Percentiles rank a stretch among this genome's conserved stretches.
Evolutionary conservation across 768 basidiomycete genomes (phyloP).

Genomic region (Lentinula sp.): DNA sequence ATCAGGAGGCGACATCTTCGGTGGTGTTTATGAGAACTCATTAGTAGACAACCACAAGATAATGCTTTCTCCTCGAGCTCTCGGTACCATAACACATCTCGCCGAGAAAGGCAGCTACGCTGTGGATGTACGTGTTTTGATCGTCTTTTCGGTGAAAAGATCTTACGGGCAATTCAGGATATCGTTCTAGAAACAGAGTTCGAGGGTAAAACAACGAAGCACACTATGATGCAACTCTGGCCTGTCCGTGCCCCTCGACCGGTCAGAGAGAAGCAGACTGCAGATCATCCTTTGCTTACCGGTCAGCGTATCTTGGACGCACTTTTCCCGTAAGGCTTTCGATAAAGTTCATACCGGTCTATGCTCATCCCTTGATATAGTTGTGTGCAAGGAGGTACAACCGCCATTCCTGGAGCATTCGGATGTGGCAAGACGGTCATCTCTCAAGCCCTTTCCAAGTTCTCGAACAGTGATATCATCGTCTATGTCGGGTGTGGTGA

Average conservation of each 20-base stretch:
- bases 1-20: conserved; percentile 95
- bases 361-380: conserved; percentile 24
- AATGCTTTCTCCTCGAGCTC: conserved; percentile 89
- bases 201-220: conserved; percentile 87
- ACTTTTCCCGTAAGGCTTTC: conserved; percentile 76
- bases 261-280: conserved; percentile 91
- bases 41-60: conserved; percentile 95
- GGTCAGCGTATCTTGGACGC: conserved; percentile 97
- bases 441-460: conserved; percentile 96
- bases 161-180: conserved; percentile 47
- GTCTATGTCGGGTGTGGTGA: conserved; percentile 99
- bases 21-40: conserved; percentile 94
- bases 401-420: conserved; percentile 97
- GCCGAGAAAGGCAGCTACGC: conserved; percentile 93
- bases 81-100: conserved; percentile 91
- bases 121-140: conserved; percentile 60
- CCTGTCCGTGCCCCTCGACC: conserved; percentile 97
- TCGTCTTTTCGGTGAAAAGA: neutral
- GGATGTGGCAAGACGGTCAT: conserved; percentile 99
- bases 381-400: conserved; percentile 96
- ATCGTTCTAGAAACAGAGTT: conserved; percentile 97
- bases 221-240: conserved; percentile 98
- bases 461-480: conserved; percentile 98
- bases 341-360: neutral
- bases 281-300: conserved; percentile 86